Percentiles rank a stretch among this genome's conserved stretches.
Conservation (phyloP, 73 alveolate genomes). For the Stentor coeruleus region DNA sequence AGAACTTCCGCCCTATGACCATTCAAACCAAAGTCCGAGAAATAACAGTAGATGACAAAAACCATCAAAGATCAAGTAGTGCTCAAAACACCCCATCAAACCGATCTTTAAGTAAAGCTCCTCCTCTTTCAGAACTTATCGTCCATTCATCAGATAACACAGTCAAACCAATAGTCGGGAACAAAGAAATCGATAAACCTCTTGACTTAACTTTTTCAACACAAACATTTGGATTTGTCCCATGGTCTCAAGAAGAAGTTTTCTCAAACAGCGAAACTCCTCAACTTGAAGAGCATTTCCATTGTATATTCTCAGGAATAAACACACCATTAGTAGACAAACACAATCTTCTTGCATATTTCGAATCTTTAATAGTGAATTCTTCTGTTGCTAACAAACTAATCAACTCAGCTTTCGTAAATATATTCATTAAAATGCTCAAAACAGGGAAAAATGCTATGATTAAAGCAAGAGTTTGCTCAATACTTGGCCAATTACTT, state of each 20-base stretch:
- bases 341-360: conserved; percentile 72
- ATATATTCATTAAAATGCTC: conserved; percentile 68
- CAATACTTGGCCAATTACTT: conserved; percentile 81
- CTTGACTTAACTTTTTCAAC: conserved; percentile 58
- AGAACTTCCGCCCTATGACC: background rate
- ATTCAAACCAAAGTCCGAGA: background rate
- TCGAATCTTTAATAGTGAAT: conserved; percentile 80
- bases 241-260: conserved; percentile 82
- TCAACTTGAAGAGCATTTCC: conserved; percentile 70
- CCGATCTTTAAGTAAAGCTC: conserved; percentile 40
- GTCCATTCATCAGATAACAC: conserved; percentile 88
- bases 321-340: conserved; percentile 48
- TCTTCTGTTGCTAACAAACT: conserved; percentile 82
- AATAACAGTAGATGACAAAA: background rate
- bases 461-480: conserved; percentile 78
- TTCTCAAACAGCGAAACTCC: conserved; percentile 58
- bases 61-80: conserved; percentile 13
- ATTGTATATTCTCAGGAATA: conserved; percentile 68
- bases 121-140: conserved; percentile 76
- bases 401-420: conserved; percentile 81
- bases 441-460: conserved; percentile 57
- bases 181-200: conserved; percentile 87
- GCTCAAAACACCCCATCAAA: background rate
- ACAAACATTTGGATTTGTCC: conserved; percentile 61
- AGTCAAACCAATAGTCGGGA: conserved; percentile 96